Conservation (phyloP, 352 stramenopile species). For the Blastocystis hominis region DNA sequence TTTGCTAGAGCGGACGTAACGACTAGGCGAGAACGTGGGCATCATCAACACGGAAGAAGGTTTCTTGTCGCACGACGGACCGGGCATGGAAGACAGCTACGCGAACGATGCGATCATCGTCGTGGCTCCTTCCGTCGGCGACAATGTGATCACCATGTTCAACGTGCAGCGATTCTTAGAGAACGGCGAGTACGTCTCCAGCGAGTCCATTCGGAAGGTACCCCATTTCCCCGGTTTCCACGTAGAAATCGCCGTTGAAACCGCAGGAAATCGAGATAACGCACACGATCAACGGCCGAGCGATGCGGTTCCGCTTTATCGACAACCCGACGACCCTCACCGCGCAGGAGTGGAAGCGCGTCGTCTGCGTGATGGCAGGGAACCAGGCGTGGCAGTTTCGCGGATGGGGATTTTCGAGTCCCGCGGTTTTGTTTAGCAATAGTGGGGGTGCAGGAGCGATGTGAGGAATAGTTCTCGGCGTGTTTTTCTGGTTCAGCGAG, state of each 20-base stretch:
- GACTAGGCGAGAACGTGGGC: not conserved
- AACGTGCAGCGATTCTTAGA: conserved; percentile 50
- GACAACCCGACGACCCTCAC: conserved; percentile 1
- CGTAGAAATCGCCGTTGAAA: conserved; percentile 30
- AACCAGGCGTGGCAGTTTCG: conserved; percentile 26
- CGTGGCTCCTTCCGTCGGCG: conserved; percentile 14
- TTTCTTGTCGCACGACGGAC: not conserved
- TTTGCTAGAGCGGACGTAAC: not conserved
- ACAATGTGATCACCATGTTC: conserved; percentile 54
- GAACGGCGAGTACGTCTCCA: conserved; percentile 8
- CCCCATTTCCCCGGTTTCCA: not conserved
- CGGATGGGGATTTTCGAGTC: not conserved
- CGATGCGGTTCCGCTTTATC: conserved; percentile 44
- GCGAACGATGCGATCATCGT: conserved; percentile 36
- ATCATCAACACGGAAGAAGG: conserved; percentile 43
- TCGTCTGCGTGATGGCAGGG: conserved; percentile 43
- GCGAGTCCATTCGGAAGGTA: conserved; percentile 28
- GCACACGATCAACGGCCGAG: not conserved
- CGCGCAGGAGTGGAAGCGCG: not conserved
- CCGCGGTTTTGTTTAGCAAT: conserved; percentile 14
- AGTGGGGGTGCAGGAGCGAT: not conserved
- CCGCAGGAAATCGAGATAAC: conserved; percentile 4
- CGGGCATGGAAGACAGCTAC: not conserved
- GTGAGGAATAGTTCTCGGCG: conserved; percentile 34
- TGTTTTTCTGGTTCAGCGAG: conserved; percentile 52